Base-by-base conservation (phyloP, 192 early-diverging fungal species). In the Podila horticola region DNA sequence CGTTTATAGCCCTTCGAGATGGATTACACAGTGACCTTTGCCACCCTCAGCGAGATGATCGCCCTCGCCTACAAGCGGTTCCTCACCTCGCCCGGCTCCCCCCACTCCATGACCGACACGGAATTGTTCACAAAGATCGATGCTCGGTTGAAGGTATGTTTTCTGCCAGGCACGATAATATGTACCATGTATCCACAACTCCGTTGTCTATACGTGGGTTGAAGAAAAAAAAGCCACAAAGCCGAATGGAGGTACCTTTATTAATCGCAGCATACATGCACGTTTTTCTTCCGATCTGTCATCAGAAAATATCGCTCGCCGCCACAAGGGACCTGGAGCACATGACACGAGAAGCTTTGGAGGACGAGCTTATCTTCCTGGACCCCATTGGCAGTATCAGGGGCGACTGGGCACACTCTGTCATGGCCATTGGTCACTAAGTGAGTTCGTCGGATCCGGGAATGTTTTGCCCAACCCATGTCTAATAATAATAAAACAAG, bases 1-100 rank as follows among this genome's bases (percentile, higher is more conserved):
- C 2, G 4, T 24, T 45, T 3, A 48, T 75, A 75, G 74, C 74
- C 74, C 17, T 75, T 75, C n/a, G 74, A 75, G 20, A 69, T 75
- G 74, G 74, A 75, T 45, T 75, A 75, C 24, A 64, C 49, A 3
- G 51, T 75, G 20, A 36, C 67, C 5, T 75, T 75, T 52, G 66
- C 61, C 11, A 64, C 74, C n/a, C 60, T 75, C 28, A 64, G 74
- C 33, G 74, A 75, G 10, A 63, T 75, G 59, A 58, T 75, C 26
- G 60, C 67, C 17, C 17, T 63, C 28, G 66, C 67, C 24, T 75
- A 75, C 66, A 75, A 67, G 51, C 67, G 67, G 52, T 75, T 75
- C 64, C 61, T 64, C 41, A 45, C 41, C 64, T 63, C 74, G 58
- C 51, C 64, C 31, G 52, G 26, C 31, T 50, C 38, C 30, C 24